A percentile compares a stretch with the other conserved stretches of the same genome.
Conservation (phyloP, 2,329 filamentous ascomycete species). For the Alternaria burnsii region DNA sequence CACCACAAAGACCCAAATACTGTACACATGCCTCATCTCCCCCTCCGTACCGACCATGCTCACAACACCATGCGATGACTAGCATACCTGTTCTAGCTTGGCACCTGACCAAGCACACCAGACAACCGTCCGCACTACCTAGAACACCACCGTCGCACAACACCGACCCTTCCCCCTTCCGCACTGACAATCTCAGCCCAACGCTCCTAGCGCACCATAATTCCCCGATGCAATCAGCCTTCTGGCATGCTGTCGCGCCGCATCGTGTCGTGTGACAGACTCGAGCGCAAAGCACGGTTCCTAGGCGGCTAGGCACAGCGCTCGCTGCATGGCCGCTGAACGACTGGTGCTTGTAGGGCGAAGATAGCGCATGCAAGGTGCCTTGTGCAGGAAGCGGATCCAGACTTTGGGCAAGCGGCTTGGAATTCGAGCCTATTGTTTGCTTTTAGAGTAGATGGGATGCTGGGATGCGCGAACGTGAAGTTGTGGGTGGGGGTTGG, state of each 20-base stretch:
- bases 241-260: background rate
- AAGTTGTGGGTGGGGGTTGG: background rate
- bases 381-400: background rate
- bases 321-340: background rate
- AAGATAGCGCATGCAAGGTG: background rate
- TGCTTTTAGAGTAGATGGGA: background rate
- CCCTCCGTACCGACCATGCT: background rate
- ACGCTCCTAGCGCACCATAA: background rate
- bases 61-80: background rate
- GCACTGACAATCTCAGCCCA: background rate
- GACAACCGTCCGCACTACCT: background rate
- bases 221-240: background rate
- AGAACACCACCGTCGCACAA: background rate
- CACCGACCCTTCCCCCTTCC: background rate
- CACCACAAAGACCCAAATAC: background rate
- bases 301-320: background rate
- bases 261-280: background rate
- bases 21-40: background rate
- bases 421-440: background rate
- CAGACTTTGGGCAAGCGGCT: background rate
- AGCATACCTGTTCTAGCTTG: background rate
- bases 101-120: background rate
- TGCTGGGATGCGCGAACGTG: background rate
- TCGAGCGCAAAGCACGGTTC: background rate
- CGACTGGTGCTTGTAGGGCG: background rate